Conservation (phyloP, 1,139 yeast genomes). For the Suhomyces bokatorum region DNA sequence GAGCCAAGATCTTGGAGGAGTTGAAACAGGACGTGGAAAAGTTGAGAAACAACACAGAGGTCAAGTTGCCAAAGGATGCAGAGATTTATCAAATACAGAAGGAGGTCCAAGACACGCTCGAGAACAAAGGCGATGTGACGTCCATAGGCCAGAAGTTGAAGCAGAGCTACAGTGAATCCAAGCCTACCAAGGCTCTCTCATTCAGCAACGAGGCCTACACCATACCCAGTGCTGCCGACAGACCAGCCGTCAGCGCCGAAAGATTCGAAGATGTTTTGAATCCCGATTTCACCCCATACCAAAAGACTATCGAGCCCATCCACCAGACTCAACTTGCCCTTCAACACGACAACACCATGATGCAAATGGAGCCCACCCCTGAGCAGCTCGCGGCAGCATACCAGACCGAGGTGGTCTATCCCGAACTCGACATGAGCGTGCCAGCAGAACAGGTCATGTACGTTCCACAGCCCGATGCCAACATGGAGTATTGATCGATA, state of each 20-base stretch:
- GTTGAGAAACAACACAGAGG: conserved; percentile 7
- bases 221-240: conserved; percentile 4
- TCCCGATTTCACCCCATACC: conserved; percentile 25
- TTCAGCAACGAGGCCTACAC: conserved; percentile 16
- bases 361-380: conserved; percentile 3
- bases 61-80: not conserved
- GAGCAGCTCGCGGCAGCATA: conserved; percentile 3
- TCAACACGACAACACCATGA: not conserved
- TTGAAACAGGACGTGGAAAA: conserved; percentile 23
- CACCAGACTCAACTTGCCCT: not conserved
- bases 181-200: conserved; percentile 19
- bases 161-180: conserved; percentile 17
- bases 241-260: conserved; percentile 17
- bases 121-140: conserved; percentile 15
- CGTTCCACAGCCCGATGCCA: conserved; percentile 3
- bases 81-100: conserved; percentile 9
- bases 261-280: conserved; percentile 29
- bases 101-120: conserved; percentile 22
- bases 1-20: conserved; percentile 16
- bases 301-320: conserved; percentile 5
- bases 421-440: conserved; percentile 4
- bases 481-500: conserved; percentile 2
- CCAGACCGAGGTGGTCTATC: conserved; percentile 3
- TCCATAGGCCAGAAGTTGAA: conserved; percentile 20
- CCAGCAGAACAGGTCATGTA: conserved; percentile 6